phyloP scores from a whole-genome alignment of 768 basidiomycete genomes.

The Piloderma croceum region DNA sequence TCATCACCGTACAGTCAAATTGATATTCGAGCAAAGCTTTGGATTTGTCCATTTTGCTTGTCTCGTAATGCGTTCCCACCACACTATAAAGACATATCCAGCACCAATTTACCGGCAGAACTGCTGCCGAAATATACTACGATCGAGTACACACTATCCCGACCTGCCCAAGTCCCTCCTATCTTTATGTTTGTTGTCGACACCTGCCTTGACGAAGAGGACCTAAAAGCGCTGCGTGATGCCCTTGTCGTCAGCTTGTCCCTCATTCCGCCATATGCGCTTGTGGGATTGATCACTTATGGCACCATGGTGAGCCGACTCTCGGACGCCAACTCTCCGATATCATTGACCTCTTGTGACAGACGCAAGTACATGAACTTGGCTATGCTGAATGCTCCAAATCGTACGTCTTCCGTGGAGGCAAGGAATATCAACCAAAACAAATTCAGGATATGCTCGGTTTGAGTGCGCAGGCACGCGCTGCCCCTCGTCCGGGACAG shows the following conservation, averaged over 20 bases:
- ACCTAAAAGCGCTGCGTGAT: slow-evolving; percentile 91
- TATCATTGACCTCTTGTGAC: slow-evolving; percentile 2
- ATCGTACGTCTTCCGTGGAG: slow-evolving; percentile 97
- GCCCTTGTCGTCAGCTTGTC: slow-evolving; percentile 92
- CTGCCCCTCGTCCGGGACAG: slow-evolving; percentile 82
- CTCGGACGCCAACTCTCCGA: slow-evolving; percentile 1
- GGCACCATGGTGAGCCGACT: slow-evolving; percentile 82
- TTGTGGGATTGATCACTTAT: slow-evolving; percentile 93
- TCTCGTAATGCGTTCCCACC: slow-evolving; percentile 95
- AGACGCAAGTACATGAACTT: slow-evolving; percentile 98
- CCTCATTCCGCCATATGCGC: slow-evolving; percentile 86
- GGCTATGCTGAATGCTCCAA: slow-evolving; percentile 95
- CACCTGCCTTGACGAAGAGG: slow-evolving; percentile 93
- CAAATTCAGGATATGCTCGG: slow-evolving; percentile 99
- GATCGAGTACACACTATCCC: slow-evolving; percentile 96
- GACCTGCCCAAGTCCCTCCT: slow-evolving; percentile 88
- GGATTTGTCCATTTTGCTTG: slow-evolving; percentile 99
- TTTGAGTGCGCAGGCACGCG: slow-evolving; percentile 70
- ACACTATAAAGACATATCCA: slow-evolving; percentile 98
- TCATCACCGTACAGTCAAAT: slow-evolving; percentile 66
- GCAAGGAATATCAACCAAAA: slow-evolving; percentile 93
- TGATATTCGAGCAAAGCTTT: slow-evolving; percentile 95
- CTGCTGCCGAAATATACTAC: slow-evolving; percentile 97
- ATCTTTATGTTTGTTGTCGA: slow-evolving; percentile 97
- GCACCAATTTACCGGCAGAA: slow-evolving; percentile 94